These are phyloP conservation scores for Glycine soja DNA, from an alignment of 306 rosid genomes.

Conservation along the genomic window DNA sequence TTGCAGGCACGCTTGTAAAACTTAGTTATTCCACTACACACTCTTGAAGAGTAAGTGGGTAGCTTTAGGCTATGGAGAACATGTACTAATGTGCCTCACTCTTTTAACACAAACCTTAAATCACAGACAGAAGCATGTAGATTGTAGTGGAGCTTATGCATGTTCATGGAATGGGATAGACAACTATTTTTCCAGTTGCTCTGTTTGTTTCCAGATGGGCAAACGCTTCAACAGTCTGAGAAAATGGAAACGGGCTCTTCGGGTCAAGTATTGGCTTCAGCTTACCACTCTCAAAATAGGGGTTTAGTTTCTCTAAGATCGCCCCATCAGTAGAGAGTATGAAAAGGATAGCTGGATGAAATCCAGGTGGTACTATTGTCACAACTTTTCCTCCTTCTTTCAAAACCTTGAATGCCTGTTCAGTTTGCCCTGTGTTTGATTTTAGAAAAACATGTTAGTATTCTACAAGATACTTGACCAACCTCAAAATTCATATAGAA, in stretches of 20 bases:
- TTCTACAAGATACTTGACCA: neutral
- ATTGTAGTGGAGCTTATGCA: neutral
- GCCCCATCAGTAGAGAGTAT: slow-evolving; percentile 50
- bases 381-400: slow-evolving; percentile 72
- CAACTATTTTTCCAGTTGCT: slow-evolving; percentile 65
- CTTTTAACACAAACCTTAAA: neutral
- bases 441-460: neutral
- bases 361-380: slow-evolving; percentile 50
- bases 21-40: slow-evolving; percentile 1
- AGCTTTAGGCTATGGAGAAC: neutral
- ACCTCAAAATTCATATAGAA: neutral
- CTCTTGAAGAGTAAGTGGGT: neutral
- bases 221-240: slow-evolving; percentile 62
- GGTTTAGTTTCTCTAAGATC: slow-evolving; percentile 60
- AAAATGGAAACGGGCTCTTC: slow-evolving; percentile 65
- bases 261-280: slow-evolving; percentile 72
- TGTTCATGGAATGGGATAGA: slow-evolving; percentile 62
- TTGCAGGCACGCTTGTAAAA: slow-evolving; percentile 8
- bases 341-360: slow-evolving; percentile 39
- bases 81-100: neutral
- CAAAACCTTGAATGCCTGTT: slow-evolving; percentile 57
- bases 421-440: slow-evolving; percentile 54
- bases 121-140: neutral
- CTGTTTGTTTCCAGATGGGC: slow-evolving; percentile 60
- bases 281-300: slow-evolving; percentile 70